Evolutionary conservation across 1,139 yeast genomes (phyloP).

Genomic region (Taphrina wiesneri): DNA sequence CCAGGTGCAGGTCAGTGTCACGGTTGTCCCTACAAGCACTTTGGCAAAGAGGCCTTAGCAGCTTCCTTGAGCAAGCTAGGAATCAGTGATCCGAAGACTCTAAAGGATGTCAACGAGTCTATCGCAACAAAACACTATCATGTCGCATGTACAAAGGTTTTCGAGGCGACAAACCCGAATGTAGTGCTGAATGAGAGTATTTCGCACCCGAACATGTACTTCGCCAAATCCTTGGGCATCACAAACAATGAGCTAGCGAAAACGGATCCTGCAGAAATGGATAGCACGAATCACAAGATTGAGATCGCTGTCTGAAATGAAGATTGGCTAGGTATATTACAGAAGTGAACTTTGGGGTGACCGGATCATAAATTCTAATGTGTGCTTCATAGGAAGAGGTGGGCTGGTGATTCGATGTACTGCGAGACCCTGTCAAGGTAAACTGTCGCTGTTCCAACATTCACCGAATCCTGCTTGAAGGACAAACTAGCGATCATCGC

Average conservation of each 20-base stretch:
- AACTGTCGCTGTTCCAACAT: constrained; percentile 4
- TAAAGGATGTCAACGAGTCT: constrained; percentile 65
- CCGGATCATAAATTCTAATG: not conserved
- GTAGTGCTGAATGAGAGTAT: constrained; percentile 53
- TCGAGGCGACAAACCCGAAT: constrained; percentile 68
- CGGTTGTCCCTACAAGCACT: constrained; percentile 90
- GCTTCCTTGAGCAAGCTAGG: constrained; percentile 65
- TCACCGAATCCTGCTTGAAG: constrained; percentile 22
- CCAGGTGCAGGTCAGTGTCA: constrained; percentile 75
- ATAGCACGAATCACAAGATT: not conserved
- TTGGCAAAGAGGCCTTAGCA: constrained; percentile 62
- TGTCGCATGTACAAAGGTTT: constrained; percentile 85
- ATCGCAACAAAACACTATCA: constrained; percentile 67
- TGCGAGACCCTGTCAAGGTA: constrained; percentile 30
- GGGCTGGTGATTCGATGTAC: constrained; percentile 26
- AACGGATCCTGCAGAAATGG: not conserved
- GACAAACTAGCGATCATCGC: constrained; percentile 20
- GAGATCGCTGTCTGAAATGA: not conserved
- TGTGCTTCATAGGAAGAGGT: constrained; percentile 5
- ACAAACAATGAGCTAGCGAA: not conserved
- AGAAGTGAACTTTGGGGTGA: not conserved
- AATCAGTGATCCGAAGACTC: constrained; percentile 57
- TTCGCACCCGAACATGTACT: constrained; percentile 84
- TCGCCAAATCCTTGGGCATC: constrained; percentile 49
- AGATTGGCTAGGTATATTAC: not conserved